Percentiles rank a stretch among this genome's conserved stretches.
These are phyloP conservation scores for Astrephomene gubernaculifera DNA, from an alignment of 139 green algal species.

Conservation along the genomic window DNA sequence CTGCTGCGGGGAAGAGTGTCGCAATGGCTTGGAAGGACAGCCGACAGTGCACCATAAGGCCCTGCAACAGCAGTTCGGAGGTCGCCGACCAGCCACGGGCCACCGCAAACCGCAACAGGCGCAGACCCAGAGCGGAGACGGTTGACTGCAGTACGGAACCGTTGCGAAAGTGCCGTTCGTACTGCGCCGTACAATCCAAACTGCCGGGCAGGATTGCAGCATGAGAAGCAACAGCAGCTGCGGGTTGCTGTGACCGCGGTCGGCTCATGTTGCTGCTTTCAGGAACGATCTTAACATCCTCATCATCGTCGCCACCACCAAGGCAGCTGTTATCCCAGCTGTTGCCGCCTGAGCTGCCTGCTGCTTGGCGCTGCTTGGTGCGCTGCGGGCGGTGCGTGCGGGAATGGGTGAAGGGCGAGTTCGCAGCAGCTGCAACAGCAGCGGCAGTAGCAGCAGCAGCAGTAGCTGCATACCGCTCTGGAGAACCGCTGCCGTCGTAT, in stretches of 20 bases:
- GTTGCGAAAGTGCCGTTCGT: background rate
- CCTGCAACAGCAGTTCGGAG: slow-evolving; percentile 2
- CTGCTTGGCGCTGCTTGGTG: too few species aligned
- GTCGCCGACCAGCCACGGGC: slow-evolving; percentile 18
- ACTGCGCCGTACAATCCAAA: slow-evolving; percentile 25
- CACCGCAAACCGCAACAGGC: slow-evolving; percentile 27
- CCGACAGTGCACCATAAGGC: slow-evolving; percentile 28
- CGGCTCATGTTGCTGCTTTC: too few species aligned
- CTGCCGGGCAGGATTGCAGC: slow-evolving; percentile 9
- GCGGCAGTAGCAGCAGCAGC: too few species aligned
- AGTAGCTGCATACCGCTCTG: too few species aligned
- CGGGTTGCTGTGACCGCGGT: background rate
- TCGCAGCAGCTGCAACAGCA: too few species aligned
- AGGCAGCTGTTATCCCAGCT: background rate
- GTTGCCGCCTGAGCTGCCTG: background rate
- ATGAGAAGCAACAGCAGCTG: slow-evolving; percentile 13
- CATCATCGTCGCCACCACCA: too few species aligned
- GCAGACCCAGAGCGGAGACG: slow-evolving; percentile 19
- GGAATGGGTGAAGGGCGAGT: too few species aligned
- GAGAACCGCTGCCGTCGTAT: too few species aligned
- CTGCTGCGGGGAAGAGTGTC: background rate
- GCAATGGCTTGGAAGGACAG: background rate
- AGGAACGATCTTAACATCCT: too few species aligned
- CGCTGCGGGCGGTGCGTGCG: too few species aligned
- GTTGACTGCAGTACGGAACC: slow-evolving; percentile 1